These are phyloP conservation scores for Pleurotus sapidus DNA, from an alignment of 768 basidiomycete genomes.

Conservation along the genomic window DNA sequence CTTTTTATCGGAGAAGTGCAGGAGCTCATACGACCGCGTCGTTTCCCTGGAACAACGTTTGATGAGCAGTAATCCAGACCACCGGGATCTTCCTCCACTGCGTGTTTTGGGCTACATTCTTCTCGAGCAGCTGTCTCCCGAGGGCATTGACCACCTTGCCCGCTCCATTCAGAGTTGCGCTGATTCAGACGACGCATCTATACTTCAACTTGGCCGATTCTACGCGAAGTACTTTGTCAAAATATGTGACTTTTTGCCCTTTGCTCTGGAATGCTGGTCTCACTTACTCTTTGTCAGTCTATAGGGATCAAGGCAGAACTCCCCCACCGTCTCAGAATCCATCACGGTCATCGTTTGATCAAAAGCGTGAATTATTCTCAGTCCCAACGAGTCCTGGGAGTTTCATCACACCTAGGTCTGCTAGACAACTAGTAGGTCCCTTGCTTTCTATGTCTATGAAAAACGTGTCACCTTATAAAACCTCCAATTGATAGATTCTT, in stretches of 20 bases:
- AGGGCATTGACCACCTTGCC: background rate
- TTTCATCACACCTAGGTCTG: too few relatives aligned
- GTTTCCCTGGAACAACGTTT: background rate
- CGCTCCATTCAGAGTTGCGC: background rate
- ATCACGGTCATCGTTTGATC: background rate
- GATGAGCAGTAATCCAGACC: background rate
- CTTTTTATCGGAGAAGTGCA: background rate
- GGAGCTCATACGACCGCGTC: background rate
- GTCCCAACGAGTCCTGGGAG: too few relatives aligned
- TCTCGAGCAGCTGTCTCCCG: background rate
- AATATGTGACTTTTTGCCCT: background rate
- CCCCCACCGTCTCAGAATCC: background rate
- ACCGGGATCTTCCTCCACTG: background rate
- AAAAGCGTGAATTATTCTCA: background rate
- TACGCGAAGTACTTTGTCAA: background rate
- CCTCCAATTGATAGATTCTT: background rate
- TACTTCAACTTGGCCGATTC: background rate
- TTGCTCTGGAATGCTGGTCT: background rate
- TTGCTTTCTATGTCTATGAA: too few relatives aligned
- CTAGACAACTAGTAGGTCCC: background rate
- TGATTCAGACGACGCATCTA: background rate
- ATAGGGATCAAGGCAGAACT: background rate
- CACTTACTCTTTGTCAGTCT: background rate
- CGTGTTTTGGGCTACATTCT: conserved; percentile 1
- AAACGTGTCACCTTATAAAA: background rate